Percentiles rank a stretch among this genome's conserved stretches.
Conservation (phyloP, 2,329 filamentous ascomycete genomes). For the Seiridium unicorne region DNA sequence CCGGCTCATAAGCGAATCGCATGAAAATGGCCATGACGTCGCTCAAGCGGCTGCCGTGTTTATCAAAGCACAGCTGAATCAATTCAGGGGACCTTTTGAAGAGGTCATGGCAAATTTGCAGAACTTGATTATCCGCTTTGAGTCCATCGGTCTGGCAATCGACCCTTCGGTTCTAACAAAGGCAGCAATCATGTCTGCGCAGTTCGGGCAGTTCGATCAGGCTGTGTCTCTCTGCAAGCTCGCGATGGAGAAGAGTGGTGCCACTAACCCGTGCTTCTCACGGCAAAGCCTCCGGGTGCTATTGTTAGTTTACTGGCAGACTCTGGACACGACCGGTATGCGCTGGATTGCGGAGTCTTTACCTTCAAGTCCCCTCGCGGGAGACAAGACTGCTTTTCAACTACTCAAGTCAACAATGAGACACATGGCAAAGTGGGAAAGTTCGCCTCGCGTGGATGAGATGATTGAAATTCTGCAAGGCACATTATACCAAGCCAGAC, state of each 20-base stretch:
- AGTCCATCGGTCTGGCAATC: conserved; percentile 22
- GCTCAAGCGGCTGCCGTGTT: conserved; percentile 28
- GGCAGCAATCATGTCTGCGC: conserved; percentile 21
- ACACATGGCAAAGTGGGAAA: conserved; percentile 11
- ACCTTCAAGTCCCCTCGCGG: conserved; percentile 14
- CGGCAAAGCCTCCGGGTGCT: conserved; percentile 18
- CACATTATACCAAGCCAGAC: conserved; percentile 10
- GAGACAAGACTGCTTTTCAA: conserved; percentile 17
- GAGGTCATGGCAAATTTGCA: conserved; percentile 23
- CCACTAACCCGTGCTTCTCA: conserved; percentile 24
- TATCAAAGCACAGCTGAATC: conserved; percentile 21
- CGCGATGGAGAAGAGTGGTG: conserved; percentile 20
- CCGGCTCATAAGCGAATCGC: conserved; percentile 37
- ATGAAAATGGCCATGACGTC: conserved; percentile 39
- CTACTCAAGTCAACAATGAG: conserved; percentile 21
- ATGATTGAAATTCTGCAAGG: conserved; percentile 16
- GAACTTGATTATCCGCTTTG: conserved; percentile 22
- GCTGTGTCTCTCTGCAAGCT: conserved; percentile 25
- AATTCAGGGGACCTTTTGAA: conserved; percentile 16
- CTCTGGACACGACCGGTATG: conserved; percentile 19
- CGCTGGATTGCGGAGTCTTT: conserved; percentile 19
- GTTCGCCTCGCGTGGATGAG: neutral
- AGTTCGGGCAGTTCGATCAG: conserved; percentile 17
- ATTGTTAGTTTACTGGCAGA: conserved; percentile 20
- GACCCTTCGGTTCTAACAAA: conserved; percentile 21